Evolutionary conservation across 495 filamentous ascomycete species (phyloP), one percentile per base, ranked within the genome.

Genomic region (Penicillium argentinense): DNA sequence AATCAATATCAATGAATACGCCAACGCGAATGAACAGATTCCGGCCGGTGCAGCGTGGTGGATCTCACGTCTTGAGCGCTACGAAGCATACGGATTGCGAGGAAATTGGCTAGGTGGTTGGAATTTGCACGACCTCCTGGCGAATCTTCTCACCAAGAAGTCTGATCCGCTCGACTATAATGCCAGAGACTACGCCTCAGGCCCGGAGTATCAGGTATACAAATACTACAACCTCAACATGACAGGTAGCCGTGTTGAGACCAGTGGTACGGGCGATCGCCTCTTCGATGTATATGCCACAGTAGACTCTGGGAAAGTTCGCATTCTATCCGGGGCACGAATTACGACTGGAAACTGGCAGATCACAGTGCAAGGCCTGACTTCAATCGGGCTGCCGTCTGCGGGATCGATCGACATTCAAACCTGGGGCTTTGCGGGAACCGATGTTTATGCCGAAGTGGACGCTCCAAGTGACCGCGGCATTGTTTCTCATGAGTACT

Each of bases 1-100:
- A 12, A 44, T 72, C 27, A 73, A 73, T 49, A 67, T 74, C 34
- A 70, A 75, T 41, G 71, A 75, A 39, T 75, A 75, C 47, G 71
- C 53, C 19, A 57, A 46, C 6, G 52, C 19, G 18, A 39, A 36
- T n/a, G 62, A 75, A 37, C 67, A 74, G 48, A 51, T 63, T n/a
- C 66, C 71, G 0, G 49, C 60, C 1, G 64, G 62, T 7, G 51
- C 66, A 6, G 68, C 64, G 0, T 75, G 63, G 63, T 71, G 62
- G 51, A 71, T 74, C 33, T 56, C 59, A 1, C 62, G 58, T 14
- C 52, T 72, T 2, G 72, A 75, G 45, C 55, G 71, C 6, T 55
- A 62, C 24, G 51, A 74, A 40, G 45, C 64, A 7, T 34, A 47
- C n/a, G 71, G 71, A 2, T 54, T 75, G 9, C 57, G 68, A 21